phyloP scores from a whole-genome alignment of 2,329 filamentous ascomycete species.

The Fusarium coicis region DNA sequence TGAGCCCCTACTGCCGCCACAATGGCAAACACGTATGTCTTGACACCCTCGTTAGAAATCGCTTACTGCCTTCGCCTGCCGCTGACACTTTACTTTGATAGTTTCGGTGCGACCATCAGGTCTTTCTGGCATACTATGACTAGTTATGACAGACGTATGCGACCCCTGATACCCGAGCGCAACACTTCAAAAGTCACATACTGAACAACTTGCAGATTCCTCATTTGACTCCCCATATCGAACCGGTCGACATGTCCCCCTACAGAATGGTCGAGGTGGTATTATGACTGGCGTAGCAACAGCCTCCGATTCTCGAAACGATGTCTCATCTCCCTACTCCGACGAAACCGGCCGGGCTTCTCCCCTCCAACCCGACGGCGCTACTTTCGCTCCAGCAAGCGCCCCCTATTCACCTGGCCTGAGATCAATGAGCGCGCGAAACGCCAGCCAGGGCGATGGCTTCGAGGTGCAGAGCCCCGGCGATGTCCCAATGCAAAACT shows the following conservation, averaged over 20 bases:
- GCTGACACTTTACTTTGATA: conserved; percentile 47
- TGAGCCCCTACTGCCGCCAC: conserved; percentile 34
- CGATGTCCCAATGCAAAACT: conserved; percentile 97
- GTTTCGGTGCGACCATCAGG: conserved; percentile 79
- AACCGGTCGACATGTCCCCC: conserved; percentile 87
- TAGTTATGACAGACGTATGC: conserved; percentile 74
- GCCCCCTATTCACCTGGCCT: conserved; percentile 91
- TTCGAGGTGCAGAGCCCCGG: conserved; percentile 78
- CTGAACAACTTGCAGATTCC: conserved; percentile 72
- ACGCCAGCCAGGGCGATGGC: conserved; percentile 70
- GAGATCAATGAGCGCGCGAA: conserved; percentile 78
- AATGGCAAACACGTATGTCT: conserved; percentile 49
- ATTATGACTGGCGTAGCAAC: conserved; percentile 90
- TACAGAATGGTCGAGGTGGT: conserved; percentile 82
- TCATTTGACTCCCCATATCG: conserved; percentile 93
- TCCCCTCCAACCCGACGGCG: conserved; percentile 51
- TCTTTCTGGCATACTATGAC: conserved; percentile 96
- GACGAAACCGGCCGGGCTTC: conserved; percentile 73
- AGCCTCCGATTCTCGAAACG: conserved; percentile 86
- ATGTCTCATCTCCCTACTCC: conserved; percentile 81
- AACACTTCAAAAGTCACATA: not conserved
- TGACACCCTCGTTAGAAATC: not conserved
- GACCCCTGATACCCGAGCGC: conserved; percentile 6
- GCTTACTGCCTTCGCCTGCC: not conserved
- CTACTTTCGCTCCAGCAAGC: conserved; percentile 61